These are phyloP conservation scores for Carex sylvatica DNA, from an alignment of 202 grass and related monocot species.

Conservation along the genomic window DNA sequence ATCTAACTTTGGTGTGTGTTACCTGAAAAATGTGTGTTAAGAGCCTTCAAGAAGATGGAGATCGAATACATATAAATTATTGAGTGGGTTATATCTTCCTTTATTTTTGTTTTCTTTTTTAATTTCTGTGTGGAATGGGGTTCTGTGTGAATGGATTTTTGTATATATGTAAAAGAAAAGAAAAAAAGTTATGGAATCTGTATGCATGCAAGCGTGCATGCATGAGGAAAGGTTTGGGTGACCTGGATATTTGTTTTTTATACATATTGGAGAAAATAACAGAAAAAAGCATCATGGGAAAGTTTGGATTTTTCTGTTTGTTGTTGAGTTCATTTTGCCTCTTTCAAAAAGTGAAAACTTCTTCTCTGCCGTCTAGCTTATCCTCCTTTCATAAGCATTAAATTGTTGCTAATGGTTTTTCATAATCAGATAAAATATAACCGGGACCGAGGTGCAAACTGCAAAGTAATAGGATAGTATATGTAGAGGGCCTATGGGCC, in stretches of 20 bases:
- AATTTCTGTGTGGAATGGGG: conserved; percentile 39
- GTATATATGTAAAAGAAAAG: conserved; percentile 29
- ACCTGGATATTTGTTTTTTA: conserved; percentile 13
- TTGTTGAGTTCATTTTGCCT: conserved; percentile 13
- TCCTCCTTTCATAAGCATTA: conserved; percentile 3
- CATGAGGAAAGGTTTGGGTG: conserved; percentile 21
- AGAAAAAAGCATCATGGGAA: conserved; percentile 1
- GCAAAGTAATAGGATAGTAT: not conserved
- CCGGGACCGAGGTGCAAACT: not conserved
- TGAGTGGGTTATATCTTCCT: conserved; percentile 28
- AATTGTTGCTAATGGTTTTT: not conserved
- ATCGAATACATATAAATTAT: conserved; percentile 48
- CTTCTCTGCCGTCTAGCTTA: not conserved
- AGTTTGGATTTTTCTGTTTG: conserved; percentile 20
- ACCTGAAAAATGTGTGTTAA: conserved; percentile 46
- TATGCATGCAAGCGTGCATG: conserved; percentile 40
- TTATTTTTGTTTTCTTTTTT: conserved; percentile 16
- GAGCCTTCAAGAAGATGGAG: conserved; percentile 34
- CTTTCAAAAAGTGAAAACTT: not conserved
- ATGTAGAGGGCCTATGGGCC: not conserved
- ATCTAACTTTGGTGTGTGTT: conserved; percentile 13
- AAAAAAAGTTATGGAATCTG: conserved; percentile 1
- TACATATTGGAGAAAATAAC: conserved; percentile 22
- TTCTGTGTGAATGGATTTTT: conserved; percentile 39
- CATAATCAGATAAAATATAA: not conserved